Evolutionary conservation across 768 basidiomycete species (phyloP).

Genomic region (Suillus paluster): DNA sequence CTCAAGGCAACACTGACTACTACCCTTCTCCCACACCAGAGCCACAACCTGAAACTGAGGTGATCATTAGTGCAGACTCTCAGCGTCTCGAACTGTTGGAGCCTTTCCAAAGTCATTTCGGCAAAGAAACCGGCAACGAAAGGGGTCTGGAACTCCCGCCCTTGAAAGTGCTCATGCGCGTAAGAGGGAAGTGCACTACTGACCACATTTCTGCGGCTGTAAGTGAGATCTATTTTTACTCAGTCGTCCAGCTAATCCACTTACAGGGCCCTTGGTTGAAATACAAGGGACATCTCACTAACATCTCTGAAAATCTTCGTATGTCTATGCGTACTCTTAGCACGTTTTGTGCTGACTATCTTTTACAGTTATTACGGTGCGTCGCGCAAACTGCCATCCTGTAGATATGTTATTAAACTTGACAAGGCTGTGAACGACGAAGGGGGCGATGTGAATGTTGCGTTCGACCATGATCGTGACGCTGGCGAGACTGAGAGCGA

Average conservation of each 20-base stretch:
- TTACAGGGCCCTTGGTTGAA: constrained; percentile 94
- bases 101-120: constrained; percentile 85
- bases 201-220: constrained; percentile 98
- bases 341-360: constrained; percentile 2
- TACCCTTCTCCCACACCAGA: constrained; percentile 77
- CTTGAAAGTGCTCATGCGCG: constrained; percentile 85
- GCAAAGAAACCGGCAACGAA: constrained; percentile 44
- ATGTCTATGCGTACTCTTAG: constrained; percentile 36
- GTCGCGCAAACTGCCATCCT: constrained; percentile 17
- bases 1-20: constrained; percentile 70
- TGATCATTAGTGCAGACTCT: constrained; percentile 78
- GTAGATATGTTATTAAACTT: not conserved
- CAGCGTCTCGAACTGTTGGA: constrained; percentile 86
- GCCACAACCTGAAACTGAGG: constrained; percentile 75
- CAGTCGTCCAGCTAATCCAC: not conserved
- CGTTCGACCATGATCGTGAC: constrained; percentile 73
- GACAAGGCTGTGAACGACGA: constrained; percentile 90
- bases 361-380: constrained; percentile 78
- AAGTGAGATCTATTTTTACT: constrained; percentile 26
- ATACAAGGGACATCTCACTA: constrained; percentile 96
- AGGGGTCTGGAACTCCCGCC: constrained; percentile 76
- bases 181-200: constrained; percentile 98
- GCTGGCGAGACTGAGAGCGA: constrained; percentile 53
- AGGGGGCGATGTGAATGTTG: constrained; percentile 89
- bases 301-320: constrained; percentile 96